Conservation (phyloP, 345 rosid species). For the Excoecaria agallocha region DNA sequence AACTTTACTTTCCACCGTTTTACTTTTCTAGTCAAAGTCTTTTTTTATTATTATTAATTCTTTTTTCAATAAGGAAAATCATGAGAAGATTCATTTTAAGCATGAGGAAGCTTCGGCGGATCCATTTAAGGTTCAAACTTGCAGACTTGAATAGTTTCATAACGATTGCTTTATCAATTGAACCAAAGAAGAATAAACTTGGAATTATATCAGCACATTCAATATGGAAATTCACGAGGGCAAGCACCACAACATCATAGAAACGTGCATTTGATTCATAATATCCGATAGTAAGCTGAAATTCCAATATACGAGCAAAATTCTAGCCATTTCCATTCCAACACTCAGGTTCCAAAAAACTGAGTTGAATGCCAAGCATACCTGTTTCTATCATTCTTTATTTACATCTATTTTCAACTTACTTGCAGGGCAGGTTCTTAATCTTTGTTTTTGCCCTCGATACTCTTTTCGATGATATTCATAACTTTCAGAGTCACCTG, state of each 20-base stretch:
- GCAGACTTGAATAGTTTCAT: background rate
- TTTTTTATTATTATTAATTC: too few species aligned
- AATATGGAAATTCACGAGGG: background rate
- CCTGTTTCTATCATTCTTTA: background rate
- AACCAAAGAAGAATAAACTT: background rate
- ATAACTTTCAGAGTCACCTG: conserved; percentile 8
- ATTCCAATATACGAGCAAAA: background rate
- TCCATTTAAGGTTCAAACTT: too few species aligned
- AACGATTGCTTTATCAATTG: background rate
- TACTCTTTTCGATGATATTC: background rate
- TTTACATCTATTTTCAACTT: conserved; percentile 15
- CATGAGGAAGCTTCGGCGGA: too few species aligned
- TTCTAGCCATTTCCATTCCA: conserved; percentile 26
- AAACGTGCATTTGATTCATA: conserved; percentile 17
- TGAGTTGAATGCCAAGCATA: conserved; percentile 38
- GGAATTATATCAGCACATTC: background rate
- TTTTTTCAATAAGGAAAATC: too few species aligned
- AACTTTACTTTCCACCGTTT: too few species aligned
- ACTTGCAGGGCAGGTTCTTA: conserved; percentile 7
- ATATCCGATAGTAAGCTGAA: conserved; percentile 14
- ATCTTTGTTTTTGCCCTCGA: background rate
- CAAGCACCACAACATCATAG: background rate
- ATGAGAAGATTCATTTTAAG: too few species aligned
- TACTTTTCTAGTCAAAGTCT: too few species aligned
- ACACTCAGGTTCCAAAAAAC: conserved; percentile 51